Conservation (phyloP, 192 early-diverging fungal genomes). For the Mortierella alpina region DNA sequence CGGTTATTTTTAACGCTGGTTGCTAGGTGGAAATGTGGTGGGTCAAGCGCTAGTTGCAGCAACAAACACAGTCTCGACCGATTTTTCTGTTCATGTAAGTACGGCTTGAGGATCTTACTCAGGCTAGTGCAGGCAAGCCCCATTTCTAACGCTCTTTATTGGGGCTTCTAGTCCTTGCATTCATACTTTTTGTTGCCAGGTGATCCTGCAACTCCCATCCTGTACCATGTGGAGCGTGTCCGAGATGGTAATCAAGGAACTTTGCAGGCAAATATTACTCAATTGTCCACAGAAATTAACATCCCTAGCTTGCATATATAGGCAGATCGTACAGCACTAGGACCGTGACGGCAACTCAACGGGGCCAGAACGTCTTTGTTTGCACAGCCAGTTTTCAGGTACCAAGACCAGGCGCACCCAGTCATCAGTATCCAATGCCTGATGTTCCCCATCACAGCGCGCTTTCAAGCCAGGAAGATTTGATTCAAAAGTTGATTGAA, state of each 20-base stretch:
- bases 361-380: constrained; percentile 81
- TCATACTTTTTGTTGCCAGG: constrained; percentile 90
- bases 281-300: background rate
- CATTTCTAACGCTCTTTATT: background rate
- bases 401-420: constrained; percentile 67
- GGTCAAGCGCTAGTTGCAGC: constrained; percentile 85
- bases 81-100: constrained; percentile 74
- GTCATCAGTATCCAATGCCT: constrained; percentile 80
- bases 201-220: constrained; percentile 75
- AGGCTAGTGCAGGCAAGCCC: no score
- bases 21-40: constrained; percentile 65
- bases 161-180: constrained; percentile 73
- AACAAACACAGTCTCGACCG: constrained; percentile 73
- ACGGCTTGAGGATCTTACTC: background rate
- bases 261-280: background rate
- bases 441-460: constrained; percentile 43
- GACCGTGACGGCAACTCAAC: constrained; percentile 80
- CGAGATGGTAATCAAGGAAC: constrained; percentile 67
- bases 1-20: background rate
- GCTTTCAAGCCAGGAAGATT: constrained; percentile 44
- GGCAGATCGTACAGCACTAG: constrained; percentile 72
- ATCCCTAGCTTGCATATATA: background rate
- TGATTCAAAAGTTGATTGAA: constrained; percentile 33
- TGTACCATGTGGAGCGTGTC: constrained; percentile 78
- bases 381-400: constrained; percentile 80